A percentile compares a stretch with the other conserved stretches of the same genome.
phyloP scores from a whole-genome alignment of 1,284 basidiomycete genomes.

The Fomes fomentarius region DNA sequence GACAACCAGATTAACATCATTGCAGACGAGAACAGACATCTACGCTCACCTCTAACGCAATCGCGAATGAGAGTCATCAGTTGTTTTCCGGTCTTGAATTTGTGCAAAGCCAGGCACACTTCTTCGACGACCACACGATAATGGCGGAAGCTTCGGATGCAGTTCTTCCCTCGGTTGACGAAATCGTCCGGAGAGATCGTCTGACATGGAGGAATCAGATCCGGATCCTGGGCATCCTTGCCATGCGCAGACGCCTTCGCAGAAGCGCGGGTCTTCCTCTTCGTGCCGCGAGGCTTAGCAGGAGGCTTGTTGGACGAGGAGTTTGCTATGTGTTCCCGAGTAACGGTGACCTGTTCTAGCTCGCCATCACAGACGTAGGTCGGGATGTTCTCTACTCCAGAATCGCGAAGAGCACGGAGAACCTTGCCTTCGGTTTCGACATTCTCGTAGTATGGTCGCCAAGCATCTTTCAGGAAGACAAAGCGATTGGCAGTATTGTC shows the following conservation, averaged over 20 bases:
- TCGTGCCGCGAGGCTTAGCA: no score
- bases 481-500: neutral
- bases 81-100: neutral
- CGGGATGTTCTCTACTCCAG: slow-evolving; percentile 20
- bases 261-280: no score
- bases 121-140: slow-evolving; percentile 2
- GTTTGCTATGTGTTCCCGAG: neutral
- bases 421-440: neutral
- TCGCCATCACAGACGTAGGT: slow-evolving; percentile 14
- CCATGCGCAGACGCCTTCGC: no score
- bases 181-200: neutral
- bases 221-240: no score
- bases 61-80: neutral
- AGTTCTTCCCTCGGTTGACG: neutral
- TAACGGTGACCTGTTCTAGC: slow-evolving; percentile 1
- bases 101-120: neutral
- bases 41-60: neutral
- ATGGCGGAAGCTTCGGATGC: neutral
- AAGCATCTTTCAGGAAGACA: slow-evolving; percentile 6
- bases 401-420: slow-evolving; percentile 13
- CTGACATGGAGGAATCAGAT: neutral
- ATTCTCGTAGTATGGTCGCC: neutral
- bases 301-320: no score
- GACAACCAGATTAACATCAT: neutral
- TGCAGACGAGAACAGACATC: no score